Evolutionary conservation across 139 green algal genomes (phyloP), one percentile per base, ranked within the genome.

Genomic region (Dunaliella primolecta): DNA sequence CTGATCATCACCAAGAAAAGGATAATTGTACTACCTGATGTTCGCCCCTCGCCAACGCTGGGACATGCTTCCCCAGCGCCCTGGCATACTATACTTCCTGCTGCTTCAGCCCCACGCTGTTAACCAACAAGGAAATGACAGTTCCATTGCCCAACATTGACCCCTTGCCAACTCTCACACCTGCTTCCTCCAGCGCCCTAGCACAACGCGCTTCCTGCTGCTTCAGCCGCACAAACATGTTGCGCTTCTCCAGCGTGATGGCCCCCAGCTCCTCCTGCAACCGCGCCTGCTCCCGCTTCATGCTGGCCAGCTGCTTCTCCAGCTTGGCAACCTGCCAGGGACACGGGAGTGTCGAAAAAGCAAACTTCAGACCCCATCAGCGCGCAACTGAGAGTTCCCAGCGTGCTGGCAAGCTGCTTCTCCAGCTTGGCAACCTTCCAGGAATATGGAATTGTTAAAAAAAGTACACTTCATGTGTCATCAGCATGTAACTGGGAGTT

Each of bases 141-240:
- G n/a, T n/a, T n/a, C n/a, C n/a, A n/a, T n/a, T n/a, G n/a, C n/a
- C n/a, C n/a, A n/a, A n/a, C n/a, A n/a, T n/a, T n/a, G n/a, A n/a
- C n/a, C 80, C 0, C 3, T 81, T 27, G 24, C 1, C 2, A 38
- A 76, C 0, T n/a, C 70, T 78, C 34, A 21, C 70, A 37, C 82
- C 76, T 81, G 79, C 81, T 33, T 82, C 30, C 15, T 36, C 36
- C 79, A 36, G 79, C 34, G 30, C 37, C 36, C 36, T 36, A 31
- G 7, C 3, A 15, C 34, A 34, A 64, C 83, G 83, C 75, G 86
- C 75, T 81, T 90, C 87, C 15, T 80, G 74, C 81, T 86, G 80
- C 76, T 90, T 90, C 30, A 88, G 64, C 37, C 75, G 78, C 36
- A 87, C 84, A 31, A 85, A 75, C 81, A 90, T 70, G 34, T 84